phyloP scores from a whole-genome alignment of 2,329 filamentous ascomycete genomes.

The Colletotrichum musae region DNA sequence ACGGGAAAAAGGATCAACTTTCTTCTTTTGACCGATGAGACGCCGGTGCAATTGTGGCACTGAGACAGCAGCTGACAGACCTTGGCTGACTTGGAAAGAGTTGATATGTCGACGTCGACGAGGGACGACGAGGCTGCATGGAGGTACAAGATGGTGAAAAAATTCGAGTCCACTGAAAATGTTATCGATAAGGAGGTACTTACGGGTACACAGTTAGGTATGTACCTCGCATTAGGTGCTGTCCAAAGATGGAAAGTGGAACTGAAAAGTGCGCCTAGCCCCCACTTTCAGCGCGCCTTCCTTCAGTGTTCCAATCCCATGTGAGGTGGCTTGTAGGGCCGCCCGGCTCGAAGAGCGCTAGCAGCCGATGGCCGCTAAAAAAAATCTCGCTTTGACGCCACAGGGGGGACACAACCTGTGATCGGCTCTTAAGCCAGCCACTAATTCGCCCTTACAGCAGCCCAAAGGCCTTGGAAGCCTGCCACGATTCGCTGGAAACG shows the following conservation, averaged over 20 bases:
- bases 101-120: background rate
- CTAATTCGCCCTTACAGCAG: conserved; percentile 18
- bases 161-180: conserved; percentile 31
- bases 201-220: too few species aligned
- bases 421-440: background rate
- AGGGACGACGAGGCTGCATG: conserved; percentile 14
- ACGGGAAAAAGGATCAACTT: conserved; percentile 3
- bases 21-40: conserved; percentile 11
- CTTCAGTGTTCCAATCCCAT: conserved; percentile 4
- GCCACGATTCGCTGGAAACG: background rate
- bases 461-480: background rate
- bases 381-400: background rate
- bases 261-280: background rate
- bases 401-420: background rate
- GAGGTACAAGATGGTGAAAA: conserved; percentile 29
- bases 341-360: background rate
- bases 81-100: background rate
- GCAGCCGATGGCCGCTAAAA: conserved; percentile 2
- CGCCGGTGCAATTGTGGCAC: conserved; percentile 15
- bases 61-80: conserved; percentile 17
- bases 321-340: background rate
- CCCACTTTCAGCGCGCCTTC: background rate
- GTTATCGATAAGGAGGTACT: conserved; percentile 34
- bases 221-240: too few species aligned
- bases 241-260: too few species aligned